A percentile compares a stretch with the other conserved stretches of the same genome.
phyloP scores from a whole-genome alignment of 169 alveolate species.

The Pseudocohnilembus persalinus region DNA sequence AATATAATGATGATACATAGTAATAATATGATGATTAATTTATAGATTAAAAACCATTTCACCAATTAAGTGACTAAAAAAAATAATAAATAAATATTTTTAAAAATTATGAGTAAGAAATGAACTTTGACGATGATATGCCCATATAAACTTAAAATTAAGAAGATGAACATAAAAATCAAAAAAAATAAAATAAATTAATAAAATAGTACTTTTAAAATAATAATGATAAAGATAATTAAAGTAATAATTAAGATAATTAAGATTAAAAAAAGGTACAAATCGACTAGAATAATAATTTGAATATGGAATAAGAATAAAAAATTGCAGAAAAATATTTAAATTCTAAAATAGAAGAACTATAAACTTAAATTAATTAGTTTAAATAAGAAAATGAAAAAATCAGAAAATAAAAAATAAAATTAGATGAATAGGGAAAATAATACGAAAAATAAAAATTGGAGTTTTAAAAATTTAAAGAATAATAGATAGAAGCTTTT shows the following conservation, averaged over 20 bases:
- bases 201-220: background rate
- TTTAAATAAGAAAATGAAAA: conserved; percentile 42
- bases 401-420: conserved; percentile 30
- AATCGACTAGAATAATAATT: too few species aligned
- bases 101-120: background rate
- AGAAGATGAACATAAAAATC: background rate
- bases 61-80: too few species aligned
- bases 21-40: too few species aligned
- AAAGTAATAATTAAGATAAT: too few species aligned
- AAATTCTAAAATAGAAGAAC: conserved; percentile 13
- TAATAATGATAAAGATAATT: too few species aligned
- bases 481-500: conserved; percentile 20
- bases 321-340: background rate
- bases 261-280: too few species aligned
- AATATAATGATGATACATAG: too few species aligned
- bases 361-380: conserved; percentile 23
- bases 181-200: too few species aligned
- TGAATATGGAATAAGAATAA: too few species aligned
- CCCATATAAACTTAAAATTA: background rate
- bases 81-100: too few species aligned
- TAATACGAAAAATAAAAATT: conserved; percentile 21
- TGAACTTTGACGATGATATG: background rate
- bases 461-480: conserved; percentile 32
- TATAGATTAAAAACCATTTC: too few species aligned
- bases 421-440: conserved; percentile 34